Evolutionary conservation across 202 grass and related monocot species (phyloP).

Genomic region (Panicum hallii): DNA sequence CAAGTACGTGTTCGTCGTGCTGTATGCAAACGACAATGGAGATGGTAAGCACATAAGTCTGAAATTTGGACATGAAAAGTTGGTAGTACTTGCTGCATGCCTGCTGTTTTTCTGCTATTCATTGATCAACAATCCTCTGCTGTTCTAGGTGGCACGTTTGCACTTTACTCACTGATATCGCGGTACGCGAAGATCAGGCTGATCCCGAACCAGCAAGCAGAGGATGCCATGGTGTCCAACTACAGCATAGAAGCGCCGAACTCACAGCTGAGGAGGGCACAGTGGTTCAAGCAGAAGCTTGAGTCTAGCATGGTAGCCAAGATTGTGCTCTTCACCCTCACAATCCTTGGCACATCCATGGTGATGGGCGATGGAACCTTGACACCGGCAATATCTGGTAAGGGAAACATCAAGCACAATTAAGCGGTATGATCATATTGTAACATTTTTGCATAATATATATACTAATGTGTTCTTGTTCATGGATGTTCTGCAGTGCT

Average conservation of each 20-base stretch:
- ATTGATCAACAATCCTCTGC: background rate
- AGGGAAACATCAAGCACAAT: background rate
- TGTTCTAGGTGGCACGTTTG: conserved; percentile 78
- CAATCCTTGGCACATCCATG: conserved; percentile 88
- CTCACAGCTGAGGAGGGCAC: conserved; percentile 58
- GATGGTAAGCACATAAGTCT: conserved; percentile 55
- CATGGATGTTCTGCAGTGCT: conserved; percentile 60
- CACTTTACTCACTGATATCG: conserved; percentile 84
- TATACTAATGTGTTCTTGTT: conserved; percentile 16
- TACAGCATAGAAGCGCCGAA: conserved; percentile 61
- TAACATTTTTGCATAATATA: background rate
- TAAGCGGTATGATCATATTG: background rate
- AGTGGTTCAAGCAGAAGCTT: conserved; percentile 75
- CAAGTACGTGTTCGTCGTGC: conserved; percentile 83
- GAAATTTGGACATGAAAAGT: background rate
- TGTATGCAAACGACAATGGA: conserved; percentile 82
- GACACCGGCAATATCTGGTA: conserved; percentile 83
- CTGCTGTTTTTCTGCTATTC: background rate
- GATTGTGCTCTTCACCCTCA: conserved; percentile 66
- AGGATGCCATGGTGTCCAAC: conserved; percentile 77
- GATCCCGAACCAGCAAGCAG: conserved; percentile 83
- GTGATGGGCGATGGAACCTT: conserved; percentile 83
- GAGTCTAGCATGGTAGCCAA: conserved; percentile 55
- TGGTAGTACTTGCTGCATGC: background rate
- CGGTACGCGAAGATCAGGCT: conserved; percentile 71